phyloP scores from a whole-genome alignment of 495 filamentous ascomycete genomes.

The Achaetomiella virescens region DNA sequence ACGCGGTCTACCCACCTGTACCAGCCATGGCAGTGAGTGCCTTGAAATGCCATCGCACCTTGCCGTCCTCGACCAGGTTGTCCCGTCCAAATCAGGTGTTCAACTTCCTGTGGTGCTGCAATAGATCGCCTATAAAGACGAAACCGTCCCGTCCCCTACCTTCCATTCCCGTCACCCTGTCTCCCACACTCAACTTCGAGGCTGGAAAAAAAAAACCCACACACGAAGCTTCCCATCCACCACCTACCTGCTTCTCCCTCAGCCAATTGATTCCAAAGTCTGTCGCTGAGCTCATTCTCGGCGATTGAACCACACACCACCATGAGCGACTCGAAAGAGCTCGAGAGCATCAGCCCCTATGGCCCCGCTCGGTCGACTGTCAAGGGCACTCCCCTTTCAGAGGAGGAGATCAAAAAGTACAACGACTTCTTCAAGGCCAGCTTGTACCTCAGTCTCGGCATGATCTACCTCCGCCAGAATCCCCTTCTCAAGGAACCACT shows the following conservation, averaged over 20 bases:
- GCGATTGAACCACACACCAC: not conserved
- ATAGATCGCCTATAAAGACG: slow-evolving; percentile 3
- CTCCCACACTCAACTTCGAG: not conserved
- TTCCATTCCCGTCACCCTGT: not conserved
- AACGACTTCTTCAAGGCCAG: slow-evolving; percentile 64
- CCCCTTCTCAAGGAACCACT: slow-evolving; percentile 59
- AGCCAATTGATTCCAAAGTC: too few species aligned
- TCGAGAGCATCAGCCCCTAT: slow-evolving; percentile 53
- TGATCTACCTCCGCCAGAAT: slow-evolving; percentile 67
- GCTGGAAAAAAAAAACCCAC: too few species aligned
- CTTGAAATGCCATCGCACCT: too few species aligned
- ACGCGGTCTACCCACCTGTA: not conserved
- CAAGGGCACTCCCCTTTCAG: slow-evolving; percentile 48
- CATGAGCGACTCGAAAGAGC: slow-evolving; percentile 31
- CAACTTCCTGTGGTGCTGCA: not conserved
- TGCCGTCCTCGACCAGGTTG: not conserved
- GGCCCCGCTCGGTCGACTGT: slow-evolving; percentile 60
- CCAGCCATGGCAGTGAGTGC: not conserved
- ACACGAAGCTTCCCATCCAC: too few species aligned
- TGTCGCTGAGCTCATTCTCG: too few species aligned
- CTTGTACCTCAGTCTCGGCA: slow-evolving; percentile 65
- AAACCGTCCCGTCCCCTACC: not conserved
- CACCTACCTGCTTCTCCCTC: too few species aligned
- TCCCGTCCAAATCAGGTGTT: not conserved
- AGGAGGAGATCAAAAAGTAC: slow-evolving; percentile 59